These are phyloP conservation scores for Metschnikowia dekortorum DNA, from an alignment of 805 yeast species.

Conservation along the genomic window DNA sequence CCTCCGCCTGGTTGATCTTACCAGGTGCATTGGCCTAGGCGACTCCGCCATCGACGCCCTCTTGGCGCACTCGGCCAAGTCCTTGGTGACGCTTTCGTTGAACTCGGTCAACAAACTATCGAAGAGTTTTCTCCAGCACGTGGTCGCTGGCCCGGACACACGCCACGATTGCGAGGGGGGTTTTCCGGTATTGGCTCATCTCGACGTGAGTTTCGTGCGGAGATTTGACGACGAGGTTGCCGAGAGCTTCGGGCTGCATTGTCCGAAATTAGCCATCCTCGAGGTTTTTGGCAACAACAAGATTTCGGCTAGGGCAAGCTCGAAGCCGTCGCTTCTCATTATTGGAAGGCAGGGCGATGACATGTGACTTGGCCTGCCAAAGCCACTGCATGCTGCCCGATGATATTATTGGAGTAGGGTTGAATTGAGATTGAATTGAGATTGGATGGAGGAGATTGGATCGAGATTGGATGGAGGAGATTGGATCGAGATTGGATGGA, in stretches of 20 bases:
- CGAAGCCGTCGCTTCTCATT: conserved; percentile 52
- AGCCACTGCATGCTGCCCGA: too few species aligned
- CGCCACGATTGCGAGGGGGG: conserved; percentile 18
- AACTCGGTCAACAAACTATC: conserved; percentile 68
- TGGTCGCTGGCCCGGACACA: conserved; percentile 11
- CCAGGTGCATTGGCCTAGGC: conserved; percentile 61
- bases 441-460: too few species aligned
- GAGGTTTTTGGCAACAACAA: conserved; percentile 81
- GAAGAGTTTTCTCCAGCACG: conserved; percentile 42
- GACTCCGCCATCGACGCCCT: conserved; percentile 60
- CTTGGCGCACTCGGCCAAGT: conserved; percentile 55
- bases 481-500: too few species aligned
- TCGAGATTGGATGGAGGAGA: too few species aligned
- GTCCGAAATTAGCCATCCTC: conserved; percentile 58
- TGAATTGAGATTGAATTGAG: too few species aligned
- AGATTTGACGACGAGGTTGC: conserved; percentile 66
- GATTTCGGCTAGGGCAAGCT: conserved; percentile 52
- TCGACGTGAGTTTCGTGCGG: conserved; percentile 80
- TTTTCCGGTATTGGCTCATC: conserved; percentile 58
- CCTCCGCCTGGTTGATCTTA: conserved; percentile 53
- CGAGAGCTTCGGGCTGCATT: conserved; percentile 51
- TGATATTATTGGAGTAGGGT: too few species aligned
- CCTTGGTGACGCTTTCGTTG: conserved; percentile 65
- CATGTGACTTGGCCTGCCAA: background rate
- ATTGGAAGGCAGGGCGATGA: conserved; percentile 59